Evolutionary conservation across 2,329 filamentous ascomycete species (phyloP).

Genomic region (Lasiodiplodia theobromae): DNA sequence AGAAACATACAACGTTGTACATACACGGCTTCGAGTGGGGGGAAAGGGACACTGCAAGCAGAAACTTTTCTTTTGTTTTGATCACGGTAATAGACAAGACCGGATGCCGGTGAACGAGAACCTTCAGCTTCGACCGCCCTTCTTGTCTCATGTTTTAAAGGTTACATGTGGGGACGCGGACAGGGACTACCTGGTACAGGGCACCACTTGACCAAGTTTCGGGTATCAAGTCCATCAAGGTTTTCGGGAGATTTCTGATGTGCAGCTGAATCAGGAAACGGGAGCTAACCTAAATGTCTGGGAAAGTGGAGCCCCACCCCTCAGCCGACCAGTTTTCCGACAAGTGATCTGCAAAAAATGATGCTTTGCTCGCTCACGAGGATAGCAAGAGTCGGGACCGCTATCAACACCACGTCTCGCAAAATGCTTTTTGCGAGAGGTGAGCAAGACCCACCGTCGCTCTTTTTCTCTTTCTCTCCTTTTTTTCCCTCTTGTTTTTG

Average conservation of each 20-base stretch:
- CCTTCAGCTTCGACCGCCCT: constrained; percentile 19
- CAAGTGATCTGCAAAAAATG: constrained; percentile 17
- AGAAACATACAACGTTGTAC: constrained; percentile 25
- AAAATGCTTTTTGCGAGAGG: neutral
- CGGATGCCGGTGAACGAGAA: constrained; percentile 23
- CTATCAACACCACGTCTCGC: constrained; percentile 15
- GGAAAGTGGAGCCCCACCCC: constrained; percentile 8
- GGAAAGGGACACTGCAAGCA: constrained; percentile 3
- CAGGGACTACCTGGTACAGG: neutral
- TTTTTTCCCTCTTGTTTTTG: neutral
- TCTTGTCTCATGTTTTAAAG: constrained; percentile 8
- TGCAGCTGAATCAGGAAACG: neutral
- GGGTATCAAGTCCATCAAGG: neutral
- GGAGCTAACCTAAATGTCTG: neutral
- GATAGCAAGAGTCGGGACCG: neutral
- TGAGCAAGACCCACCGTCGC: constrained; percentile 12
- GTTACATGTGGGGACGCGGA: neutral
- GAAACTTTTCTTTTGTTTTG: constrained; percentile 17
- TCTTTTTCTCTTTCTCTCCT: neutral
- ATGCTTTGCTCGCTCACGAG: constrained; percentile 14
- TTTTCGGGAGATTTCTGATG: constrained; percentile 13
- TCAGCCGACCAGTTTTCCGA: constrained; percentile 22
- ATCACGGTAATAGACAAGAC: constrained; percentile 23
- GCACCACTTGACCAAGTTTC: constrained; percentile 18
- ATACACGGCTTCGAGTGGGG: constrained; percentile 16